A percentile compares a stretch with the other conserved stretches of the same genome.
Evolutionary conservation across 202 grass and related monocot species (phyloP).

Genomic region (Digitaria exilis): DNA sequence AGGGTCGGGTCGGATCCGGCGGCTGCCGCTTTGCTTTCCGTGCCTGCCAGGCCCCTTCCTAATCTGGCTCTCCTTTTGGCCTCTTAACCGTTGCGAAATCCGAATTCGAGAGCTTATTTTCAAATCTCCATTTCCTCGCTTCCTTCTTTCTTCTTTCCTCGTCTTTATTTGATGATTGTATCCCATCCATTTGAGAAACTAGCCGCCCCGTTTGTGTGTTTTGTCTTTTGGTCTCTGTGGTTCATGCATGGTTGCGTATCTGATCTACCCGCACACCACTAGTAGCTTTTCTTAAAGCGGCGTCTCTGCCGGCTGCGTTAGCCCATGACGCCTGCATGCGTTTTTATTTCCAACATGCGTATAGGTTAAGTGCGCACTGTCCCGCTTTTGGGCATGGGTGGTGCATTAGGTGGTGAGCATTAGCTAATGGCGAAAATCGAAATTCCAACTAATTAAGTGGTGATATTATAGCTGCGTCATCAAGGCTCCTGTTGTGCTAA

Average conservation of each 20-base stretch:
- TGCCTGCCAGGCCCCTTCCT: not conserved
- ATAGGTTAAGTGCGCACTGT: not conserved
- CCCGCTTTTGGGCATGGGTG: not conserved
- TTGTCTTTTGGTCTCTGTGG: not conserved
- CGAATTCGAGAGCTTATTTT: not conserved
- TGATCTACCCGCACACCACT: not conserved
- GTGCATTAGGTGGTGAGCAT: constrained; percentile 38
- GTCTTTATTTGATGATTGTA: not conserved
- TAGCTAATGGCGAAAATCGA: constrained; percentile 22
- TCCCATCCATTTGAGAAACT: constrained; percentile 13
- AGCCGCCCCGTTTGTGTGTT: not conserved
- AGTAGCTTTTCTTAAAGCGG: not conserved
- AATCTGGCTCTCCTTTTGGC: too few species aligned
- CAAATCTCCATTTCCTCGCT: not conserved
- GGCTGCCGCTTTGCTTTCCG: constrained; percentile 29
- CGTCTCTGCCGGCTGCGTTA: not conserved
- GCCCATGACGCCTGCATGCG: not conserved
- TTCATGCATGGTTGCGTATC: not conserved
- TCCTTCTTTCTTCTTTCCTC: too few species aligned
- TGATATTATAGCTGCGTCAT: not conserved
- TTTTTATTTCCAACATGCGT: not conserved
- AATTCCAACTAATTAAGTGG: constrained; percentile 35
- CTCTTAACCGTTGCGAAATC: constrained; percentile 25
- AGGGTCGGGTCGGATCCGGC: not conserved
- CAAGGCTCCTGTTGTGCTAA: not conserved